Percentiles rank a stretch among this genome's conserved stretches.
Evolutionary conservation across 2,329 filamentous ascomycete species (phyloP).

Genomic region (Lachnellula occidentalis): DNA sequence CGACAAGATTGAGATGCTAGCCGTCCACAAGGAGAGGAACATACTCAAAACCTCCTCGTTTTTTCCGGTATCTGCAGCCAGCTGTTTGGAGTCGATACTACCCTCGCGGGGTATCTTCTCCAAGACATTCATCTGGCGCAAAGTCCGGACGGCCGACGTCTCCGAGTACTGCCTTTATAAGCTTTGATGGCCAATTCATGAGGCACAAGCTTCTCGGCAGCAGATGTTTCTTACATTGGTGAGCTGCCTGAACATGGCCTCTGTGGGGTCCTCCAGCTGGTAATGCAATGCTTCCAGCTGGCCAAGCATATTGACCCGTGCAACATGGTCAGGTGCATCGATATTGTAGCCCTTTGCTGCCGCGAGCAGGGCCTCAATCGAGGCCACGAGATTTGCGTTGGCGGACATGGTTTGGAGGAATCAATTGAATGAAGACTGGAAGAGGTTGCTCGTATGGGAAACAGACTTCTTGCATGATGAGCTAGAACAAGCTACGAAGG

Average conservation of each 20-base stretch:
- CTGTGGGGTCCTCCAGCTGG: slow-evolving; percentile 23
- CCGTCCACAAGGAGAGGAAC: neutral
- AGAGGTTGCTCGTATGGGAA: too few species aligned
- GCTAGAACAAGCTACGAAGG: too few species aligned
- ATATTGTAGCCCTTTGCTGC: slow-evolving; percentile 14
- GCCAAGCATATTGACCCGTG: slow-evolving; percentile 9
- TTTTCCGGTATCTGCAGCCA: slow-evolving; percentile 15
- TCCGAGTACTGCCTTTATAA: neutral
- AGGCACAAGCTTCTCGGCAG: neutral
- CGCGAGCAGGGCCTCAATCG: slow-evolving; percentile 14
- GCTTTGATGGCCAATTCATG: neutral
- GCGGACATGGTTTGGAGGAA: slow-evolving; percentile 5
- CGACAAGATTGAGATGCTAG: neutral
- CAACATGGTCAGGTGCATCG: slow-evolving; percentile 7
- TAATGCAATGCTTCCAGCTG: slow-evolving; percentile 17
- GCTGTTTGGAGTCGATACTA: slow-evolving; percentile 22
- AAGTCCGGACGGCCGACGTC: slow-evolving; percentile 21
- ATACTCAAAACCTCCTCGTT: slow-evolving; percentile 25
- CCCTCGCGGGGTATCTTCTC: slow-evolving; percentile 27
- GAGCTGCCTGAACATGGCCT: slow-evolving; percentile 27
- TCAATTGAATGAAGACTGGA: too few species aligned
- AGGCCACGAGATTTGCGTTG: slow-evolving; percentile 9
- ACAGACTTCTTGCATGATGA: too few species aligned
- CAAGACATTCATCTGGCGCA: slow-evolving; percentile 21
- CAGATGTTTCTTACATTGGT: slow-evolving; percentile 19